phyloP scores from a whole-genome alignment of 176 grass and related monocot species.

The Paspalum vaginatum region DNA sequence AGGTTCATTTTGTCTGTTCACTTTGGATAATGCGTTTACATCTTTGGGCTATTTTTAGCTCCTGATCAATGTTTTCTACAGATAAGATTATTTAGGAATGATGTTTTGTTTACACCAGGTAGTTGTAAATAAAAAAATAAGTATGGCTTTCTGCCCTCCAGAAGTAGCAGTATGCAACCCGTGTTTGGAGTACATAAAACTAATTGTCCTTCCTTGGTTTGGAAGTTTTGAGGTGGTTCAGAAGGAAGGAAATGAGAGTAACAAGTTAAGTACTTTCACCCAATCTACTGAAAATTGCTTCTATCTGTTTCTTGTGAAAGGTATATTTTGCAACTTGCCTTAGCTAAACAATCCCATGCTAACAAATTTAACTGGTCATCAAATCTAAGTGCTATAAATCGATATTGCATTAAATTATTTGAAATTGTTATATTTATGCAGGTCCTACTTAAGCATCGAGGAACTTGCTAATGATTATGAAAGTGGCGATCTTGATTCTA shows the following conservation, averaged over 20 bases:
- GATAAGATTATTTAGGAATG: not conserved
- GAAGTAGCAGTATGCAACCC: slow-evolving; percentile 50
- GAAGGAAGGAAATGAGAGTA: slow-evolving; percentile 40
- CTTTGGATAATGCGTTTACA: not conserved
- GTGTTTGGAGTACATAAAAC: slow-evolving; percentile 62
- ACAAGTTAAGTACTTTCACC: slow-evolving; percentile 45
- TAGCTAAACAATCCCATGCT: not conserved
- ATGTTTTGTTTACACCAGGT: slow-evolving; percentile 39
- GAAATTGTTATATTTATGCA: not conserved
- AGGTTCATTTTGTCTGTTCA: not conserved
- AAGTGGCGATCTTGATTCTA: slow-evolving; percentile 52
- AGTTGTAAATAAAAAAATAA: slow-evolving; percentile 59
- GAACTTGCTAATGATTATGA: slow-evolving; percentile 55
- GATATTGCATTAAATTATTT: not conserved
- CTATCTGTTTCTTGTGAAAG: not conserved
- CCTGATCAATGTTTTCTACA: not conserved
- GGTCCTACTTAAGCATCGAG: slow-evolving; percentile 56
- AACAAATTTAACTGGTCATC: not conserved
- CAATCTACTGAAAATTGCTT: not conserved
- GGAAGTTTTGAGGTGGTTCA: slow-evolving; percentile 55
- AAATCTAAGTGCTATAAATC: not conserved
- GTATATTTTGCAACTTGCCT: not conserved
- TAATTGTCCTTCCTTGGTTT: slow-evolving; percentile 63
- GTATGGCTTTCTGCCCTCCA: slow-evolving; percentile 54
- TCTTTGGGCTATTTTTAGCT: not conserved